phyloP scores from a whole-genome alignment of 1,284 basidiomycete species.

The Bothia castanella region DNA sequence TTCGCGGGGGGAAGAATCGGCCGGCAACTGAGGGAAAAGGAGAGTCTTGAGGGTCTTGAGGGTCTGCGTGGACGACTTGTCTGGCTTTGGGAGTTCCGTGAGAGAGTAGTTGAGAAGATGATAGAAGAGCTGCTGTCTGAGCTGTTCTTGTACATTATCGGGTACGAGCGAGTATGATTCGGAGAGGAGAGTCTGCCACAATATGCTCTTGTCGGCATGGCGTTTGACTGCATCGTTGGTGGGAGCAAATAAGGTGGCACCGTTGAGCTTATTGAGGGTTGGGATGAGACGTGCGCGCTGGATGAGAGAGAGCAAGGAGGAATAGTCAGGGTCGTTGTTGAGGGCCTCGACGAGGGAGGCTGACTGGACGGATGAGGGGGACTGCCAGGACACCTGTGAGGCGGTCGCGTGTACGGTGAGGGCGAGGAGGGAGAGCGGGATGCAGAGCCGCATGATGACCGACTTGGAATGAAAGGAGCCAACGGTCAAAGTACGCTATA shows the following conservation, averaged over 20 bases:
- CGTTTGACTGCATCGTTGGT: constrained; percentile 85
- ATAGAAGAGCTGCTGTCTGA: constrained; percentile 92
- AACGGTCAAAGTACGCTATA: too few species aligned
- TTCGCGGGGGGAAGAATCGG: constrained; percentile 53
- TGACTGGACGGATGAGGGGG: constrained; percentile 32
- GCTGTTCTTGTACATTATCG: constrained; percentile 83
- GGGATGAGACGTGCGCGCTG: constrained; percentile 89
- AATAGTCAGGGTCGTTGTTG: constrained; percentile 72
- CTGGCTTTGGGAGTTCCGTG: constrained; percentile 43
- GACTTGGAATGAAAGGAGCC: constrained; percentile 9
- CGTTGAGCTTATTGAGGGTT: constrained; percentile 82
- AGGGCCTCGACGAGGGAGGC: constrained; percentile 73
- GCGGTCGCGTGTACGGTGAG: constrained; percentile 21
- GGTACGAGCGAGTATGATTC: constrained; percentile 37
- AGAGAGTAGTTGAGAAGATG: constrained; percentile 90
- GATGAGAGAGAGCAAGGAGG: constrained; percentile 74
- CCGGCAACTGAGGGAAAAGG: constrained; percentile 60
- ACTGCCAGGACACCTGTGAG: constrained; percentile 33
- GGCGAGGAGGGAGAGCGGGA: constrained; percentile 38
- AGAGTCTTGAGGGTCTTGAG: too few species aligned
- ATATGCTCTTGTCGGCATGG: constrained; percentile 39
- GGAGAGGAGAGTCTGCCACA: constrained; percentile 48
- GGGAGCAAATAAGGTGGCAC: constrained; percentile 88
- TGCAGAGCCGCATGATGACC: constrained; percentile 37
- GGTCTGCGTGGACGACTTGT: constrained; percentile 38